Percentiles rank a stretch among this genome's conserved stretches.
Conservation (phyloP, 2,329 filamentous ascomycete genomes). For the Phoma sp. region DNA sequence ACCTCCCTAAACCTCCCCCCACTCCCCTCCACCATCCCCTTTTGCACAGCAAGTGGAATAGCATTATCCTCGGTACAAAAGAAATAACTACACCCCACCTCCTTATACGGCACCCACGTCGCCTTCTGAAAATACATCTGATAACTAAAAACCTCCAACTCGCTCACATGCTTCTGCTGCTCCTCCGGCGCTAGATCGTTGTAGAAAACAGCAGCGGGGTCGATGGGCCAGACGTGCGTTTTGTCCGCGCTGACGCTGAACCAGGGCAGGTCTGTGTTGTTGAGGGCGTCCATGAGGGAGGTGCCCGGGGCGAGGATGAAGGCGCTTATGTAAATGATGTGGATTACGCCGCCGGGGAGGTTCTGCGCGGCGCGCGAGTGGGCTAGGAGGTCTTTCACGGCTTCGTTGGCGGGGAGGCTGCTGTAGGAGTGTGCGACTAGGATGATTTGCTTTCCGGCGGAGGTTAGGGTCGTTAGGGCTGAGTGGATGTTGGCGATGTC, state of each 20-base stretch:
- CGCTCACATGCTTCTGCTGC: neutral
- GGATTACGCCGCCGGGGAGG: neutral
- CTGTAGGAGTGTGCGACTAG: constrained; percentile 2
- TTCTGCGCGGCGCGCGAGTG: neutral
- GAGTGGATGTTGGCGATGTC: neutral
- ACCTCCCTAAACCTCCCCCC: neutral
- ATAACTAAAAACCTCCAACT: neutral
- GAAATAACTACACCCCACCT: neutral
- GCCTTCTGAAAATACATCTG: constrained; percentile 5
- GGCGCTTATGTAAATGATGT: neutral
- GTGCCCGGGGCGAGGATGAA: neutral
- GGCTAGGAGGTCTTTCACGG: neutral
- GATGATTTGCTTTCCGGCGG: neutral
- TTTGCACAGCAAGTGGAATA: neutral
- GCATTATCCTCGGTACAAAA: constrained; percentile 2
- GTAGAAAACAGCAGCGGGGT: neutral
- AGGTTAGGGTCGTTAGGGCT: neutral
- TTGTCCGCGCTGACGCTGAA: neutral
- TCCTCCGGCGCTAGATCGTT: neutral
- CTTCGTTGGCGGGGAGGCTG: constrained; percentile 2
- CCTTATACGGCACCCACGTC: constrained; percentile 1
- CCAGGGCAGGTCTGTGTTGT: neutral
- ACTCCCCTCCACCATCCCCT: neutral
- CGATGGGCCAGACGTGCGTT: neutral
- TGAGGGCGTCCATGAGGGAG: neutral